phyloP scores from a whole-genome alignment of 805 yeast genomes.

The Pichia rugopelliculosa region DNA sequence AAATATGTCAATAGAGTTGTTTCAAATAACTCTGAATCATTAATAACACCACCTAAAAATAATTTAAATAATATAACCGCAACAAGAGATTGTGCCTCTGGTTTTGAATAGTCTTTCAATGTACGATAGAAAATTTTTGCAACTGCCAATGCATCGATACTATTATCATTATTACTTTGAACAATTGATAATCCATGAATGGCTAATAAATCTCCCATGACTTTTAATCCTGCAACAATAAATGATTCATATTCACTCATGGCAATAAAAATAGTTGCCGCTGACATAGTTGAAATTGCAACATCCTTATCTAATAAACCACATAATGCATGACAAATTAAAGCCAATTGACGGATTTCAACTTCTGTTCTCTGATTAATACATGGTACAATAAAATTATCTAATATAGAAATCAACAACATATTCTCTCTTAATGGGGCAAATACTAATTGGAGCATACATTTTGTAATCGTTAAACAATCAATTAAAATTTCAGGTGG shows the following conservation, averaged over 20 bases:
- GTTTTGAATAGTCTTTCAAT: slow-evolving; percentile 47
- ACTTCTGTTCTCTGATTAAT: slow-evolving; percentile 47
- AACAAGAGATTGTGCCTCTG: slow-evolving; percentile 66
- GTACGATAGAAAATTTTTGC: slow-evolving; percentile 66
- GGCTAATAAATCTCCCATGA: slow-evolving; percentile 71
- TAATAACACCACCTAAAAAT: slow-evolving; percentile 66
- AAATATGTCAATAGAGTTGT: slow-evolving; percentile 68
- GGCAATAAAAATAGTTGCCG: slow-evolving; percentile 64
- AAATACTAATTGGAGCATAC: slow-evolving; percentile 59
- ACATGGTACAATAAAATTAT: slow-evolving; percentile 74
- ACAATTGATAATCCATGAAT: slow-evolving; percentile 67
- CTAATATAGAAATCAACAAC: slow-evolving; percentile 60
- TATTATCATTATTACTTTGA: slow-evolving; percentile 42
- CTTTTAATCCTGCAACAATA: slow-evolving; percentile 55
- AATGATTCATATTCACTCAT: slow-evolving; percentile 51
- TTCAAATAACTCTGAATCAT: slow-evolving; percentile 64
- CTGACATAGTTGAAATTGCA: slow-evolving; percentile 53
- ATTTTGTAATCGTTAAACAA: slow-evolving; percentile 61
- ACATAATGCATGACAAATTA: slow-evolving; percentile 71
- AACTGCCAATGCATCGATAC: slow-evolving; percentile 57
- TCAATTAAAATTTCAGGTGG: slow-evolving; percentile 46
- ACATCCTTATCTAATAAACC: slow-evolving; percentile 60
- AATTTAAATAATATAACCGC: slow-evolving; percentile 85
- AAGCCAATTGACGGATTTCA: slow-evolving; percentile 55
- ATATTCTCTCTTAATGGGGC: slow-evolving; percentile 59